phyloP scores from a whole-genome alignment of 495 filamentous ascomycete genomes.

The Talaromyces borbonicus region DNA sequence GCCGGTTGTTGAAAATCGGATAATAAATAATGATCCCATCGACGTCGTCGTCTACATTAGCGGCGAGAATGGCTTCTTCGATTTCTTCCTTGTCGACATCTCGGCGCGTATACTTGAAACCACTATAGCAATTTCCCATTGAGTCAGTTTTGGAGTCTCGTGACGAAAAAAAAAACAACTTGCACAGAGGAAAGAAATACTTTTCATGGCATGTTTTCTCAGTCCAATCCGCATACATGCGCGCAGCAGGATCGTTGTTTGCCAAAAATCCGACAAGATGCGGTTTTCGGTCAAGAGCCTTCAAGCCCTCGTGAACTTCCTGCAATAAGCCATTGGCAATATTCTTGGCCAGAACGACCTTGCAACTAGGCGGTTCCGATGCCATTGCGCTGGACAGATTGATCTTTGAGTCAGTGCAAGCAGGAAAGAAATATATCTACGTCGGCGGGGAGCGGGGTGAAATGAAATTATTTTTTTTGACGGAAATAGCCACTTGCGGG shows the following conservation, averaged over 20 bases:
- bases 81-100: constrained; percentile 75
- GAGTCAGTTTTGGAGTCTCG: too few species aligned
- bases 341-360: constrained; percentile 76
- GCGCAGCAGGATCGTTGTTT: constrained; percentile 80
- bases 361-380: constrained; percentile 47
- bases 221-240: constrained; percentile 95
- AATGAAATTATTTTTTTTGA: constrained; percentile 7
- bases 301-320: constrained; percentile 65
- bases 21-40: constrained; percentile 98
- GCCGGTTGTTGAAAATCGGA: constrained; percentile 81
- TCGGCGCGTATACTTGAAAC: constrained; percentile 78
- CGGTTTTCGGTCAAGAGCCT: constrained; percentile 58
- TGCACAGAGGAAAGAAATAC: constrained; percentile 40
- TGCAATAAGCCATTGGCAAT: constrained; percentile 70
- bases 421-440: not conserved
- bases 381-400: constrained; percentile 17
- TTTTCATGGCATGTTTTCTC: constrained; percentile 90
- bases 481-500: too few species aligned
- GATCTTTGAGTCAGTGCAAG: not conserved
- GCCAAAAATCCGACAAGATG: constrained; percentile 85
- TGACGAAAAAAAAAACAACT: too few species aligned
- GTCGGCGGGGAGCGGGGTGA: not conserved
- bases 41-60: constrained; percentile 66
- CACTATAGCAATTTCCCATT: constrained; percentile 46
- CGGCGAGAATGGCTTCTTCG: constrained; percentile 72